Conservation (phyloP, 192 early-diverging fungal species). For the Dissophora ornata region DNA sequence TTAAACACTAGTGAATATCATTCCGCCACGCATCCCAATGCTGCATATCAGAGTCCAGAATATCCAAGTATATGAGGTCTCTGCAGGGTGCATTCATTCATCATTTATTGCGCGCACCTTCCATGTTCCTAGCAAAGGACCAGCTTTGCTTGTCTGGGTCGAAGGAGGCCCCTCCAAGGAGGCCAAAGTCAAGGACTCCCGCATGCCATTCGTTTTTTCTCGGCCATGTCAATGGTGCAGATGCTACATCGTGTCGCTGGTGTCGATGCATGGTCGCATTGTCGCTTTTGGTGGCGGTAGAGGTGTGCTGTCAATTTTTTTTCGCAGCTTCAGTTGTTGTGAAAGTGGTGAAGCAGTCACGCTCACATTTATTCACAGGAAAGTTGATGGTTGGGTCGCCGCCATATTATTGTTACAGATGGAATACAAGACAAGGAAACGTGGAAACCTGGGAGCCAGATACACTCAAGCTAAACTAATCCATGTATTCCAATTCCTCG, state of each 20-base stretch:
- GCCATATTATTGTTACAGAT: slow-evolving; percentile 6
- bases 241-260: slow-evolving; percentile 17
- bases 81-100: neutral
- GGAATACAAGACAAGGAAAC: neutral
- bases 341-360: neutral
- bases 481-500: slow-evolving; percentile 23
- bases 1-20: neutral
- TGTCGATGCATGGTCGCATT: slow-evolving; percentile 35
- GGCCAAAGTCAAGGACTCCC: slow-evolving; percentile 28
- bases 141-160: slow-evolving; percentile 7
- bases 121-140: slow-evolving; percentile 14
- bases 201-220: slow-evolving; percentile 8
- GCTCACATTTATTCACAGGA: too few species aligned
- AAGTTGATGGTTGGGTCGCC: neutral
- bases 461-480: slow-evolving; percentile 9
- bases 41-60: too few species aligned
- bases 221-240: slow-evolving; percentile 27
- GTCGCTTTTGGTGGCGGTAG: slow-evolving; percentile 1
- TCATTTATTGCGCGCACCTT: slow-evolving; percentile 2
- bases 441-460: neutral
- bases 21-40: too few species aligned
- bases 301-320: neutral
- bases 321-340: neutral
- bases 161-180: slow-evolving; percentile 22
- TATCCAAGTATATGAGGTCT: too few species aligned